These are phyloP conservation scores for Cronartium ribicola DNA, from an alignment of 1,284 basidiomycete species.

Conservation along the genomic window DNA sequence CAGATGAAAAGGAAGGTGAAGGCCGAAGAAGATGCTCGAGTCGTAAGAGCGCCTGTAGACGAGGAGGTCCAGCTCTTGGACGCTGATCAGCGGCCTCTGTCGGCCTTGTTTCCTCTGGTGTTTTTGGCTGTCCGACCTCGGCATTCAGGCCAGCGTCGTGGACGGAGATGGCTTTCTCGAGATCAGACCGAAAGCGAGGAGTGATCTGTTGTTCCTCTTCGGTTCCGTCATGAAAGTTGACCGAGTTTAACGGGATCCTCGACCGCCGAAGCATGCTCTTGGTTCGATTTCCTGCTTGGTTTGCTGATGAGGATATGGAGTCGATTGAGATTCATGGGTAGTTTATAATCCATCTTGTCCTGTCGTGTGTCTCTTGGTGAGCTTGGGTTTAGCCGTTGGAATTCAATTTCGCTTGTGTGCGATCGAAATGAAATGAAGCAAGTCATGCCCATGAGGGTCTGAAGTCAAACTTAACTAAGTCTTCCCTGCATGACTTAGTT, in stretches of 20 bases:
- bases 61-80: slow-evolving; percentile 6
- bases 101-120: neutral
- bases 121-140: neutral
- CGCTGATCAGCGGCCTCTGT: neutral
- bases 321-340: too few relatives aligned
- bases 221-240: neutral
- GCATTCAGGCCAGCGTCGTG: too few relatives aligned
- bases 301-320: too few relatives aligned
- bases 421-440: too few relatives aligned
- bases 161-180: neutral
- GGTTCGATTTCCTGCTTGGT: too few relatives aligned
- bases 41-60: slow-evolving; percentile 20
- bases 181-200: neutral
- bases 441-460: too few relatives aligned
- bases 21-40: slow-evolving; percentile 27
- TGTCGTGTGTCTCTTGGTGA: too few relatives aligned
- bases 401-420: too few relatives aligned
- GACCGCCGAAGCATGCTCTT: neutral
- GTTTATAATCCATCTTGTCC: too few relatives aligned
- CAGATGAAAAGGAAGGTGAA: slow-evolving; percentile 13
- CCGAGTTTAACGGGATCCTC: neutral
- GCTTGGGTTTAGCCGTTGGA: too few relatives aligned
- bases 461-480: too few relatives aligned
- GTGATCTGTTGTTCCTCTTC: neutral
- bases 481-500: too few relatives aligned